A percentile compares a stretch with the other conserved stretches of the same genome.
These are phyloP conservation scores for Orbilia blumenaviensis DNA, from an alignment of 2,329 filamentous ascomycete genomes.

Conservation along the genomic window DNA sequence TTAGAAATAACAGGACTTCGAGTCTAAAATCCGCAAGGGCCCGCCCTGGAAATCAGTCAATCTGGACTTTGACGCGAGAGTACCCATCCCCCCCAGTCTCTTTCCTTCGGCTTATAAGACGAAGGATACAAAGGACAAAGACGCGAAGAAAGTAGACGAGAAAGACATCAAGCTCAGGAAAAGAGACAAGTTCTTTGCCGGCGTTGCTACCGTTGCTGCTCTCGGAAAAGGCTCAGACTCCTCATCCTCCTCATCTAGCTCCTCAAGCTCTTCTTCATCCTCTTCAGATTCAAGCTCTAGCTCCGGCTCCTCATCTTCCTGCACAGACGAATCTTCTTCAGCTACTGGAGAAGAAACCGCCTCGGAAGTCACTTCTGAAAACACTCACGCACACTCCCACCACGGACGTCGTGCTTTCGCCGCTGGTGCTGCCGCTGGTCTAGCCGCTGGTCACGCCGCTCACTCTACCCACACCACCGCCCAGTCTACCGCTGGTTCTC, in stretches of 20 bases:
- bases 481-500: slow-evolving; percentile 12
- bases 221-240: slow-evolving; percentile 64
- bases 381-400: slow-evolving; percentile 47
- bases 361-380: slow-evolving; percentile 55
- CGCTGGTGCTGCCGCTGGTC: slow-evolving; percentile 43
- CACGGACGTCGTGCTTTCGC: slow-evolving; percentile 44
- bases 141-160: slow-evolving; percentile 64
- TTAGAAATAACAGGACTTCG: slow-evolving; percentile 54
- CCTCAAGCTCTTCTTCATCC: slow-evolving; percentile 27
- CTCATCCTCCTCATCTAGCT: slow-evolving; percentile 57
- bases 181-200: slow-evolving; percentile 79
- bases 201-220: slow-evolving; percentile 58
- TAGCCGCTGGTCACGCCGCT: slow-evolving; percentile 34
- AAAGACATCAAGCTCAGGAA: slow-evolving; percentile 84
- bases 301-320: slow-evolving; percentile 51
- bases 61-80: slow-evolving; percentile 99
- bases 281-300: slow-evolving; percentile 18
- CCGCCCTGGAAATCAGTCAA: slow-evolving; percentile 75
- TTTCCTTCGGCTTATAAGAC: slow-evolving; percentile 97
- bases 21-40: slow-evolving; percentile 53
- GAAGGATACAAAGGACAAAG: slow-evolving; percentile 67
- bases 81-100: slow-evolving; percentile 99
- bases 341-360: slow-evolving; percentile 48
- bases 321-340: slow-evolving; percentile 53
- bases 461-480: slow-evolving; percentile 2